Base-by-base conservation (phyloP, 495 filamentous ascomycete species). In the Trichoderma reesei region DNA sequence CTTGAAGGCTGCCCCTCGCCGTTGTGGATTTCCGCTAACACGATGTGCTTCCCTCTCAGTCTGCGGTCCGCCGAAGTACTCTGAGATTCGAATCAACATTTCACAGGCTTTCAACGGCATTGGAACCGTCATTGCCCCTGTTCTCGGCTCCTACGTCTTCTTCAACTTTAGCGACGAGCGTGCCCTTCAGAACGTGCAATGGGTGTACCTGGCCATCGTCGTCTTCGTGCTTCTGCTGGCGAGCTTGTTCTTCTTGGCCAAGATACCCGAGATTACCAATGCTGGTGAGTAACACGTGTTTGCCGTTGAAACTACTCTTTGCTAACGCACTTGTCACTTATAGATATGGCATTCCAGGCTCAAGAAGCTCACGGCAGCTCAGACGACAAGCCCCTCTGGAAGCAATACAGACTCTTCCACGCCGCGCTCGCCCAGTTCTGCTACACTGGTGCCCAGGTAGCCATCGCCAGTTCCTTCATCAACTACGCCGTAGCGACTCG, bases 191-290 rank as follows among this genome's bases (percentile, higher is more conserved):
- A 82, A 82, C 66, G 88, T 90, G 14, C 87, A 90, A 70, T 90
- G 86, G 85, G 85, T 87, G 3, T 91, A 91, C 71, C 79, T 90
- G 5, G 87, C 84, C 41, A 87, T 90, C 62, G 88, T 85, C 14
- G 75, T 75, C 73, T 90, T 90, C 69, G 87, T 90, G 60, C 83
- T 82, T 70, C 41, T 83, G 39, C 80, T 91, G 5, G 84, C 85
- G 16, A 69, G 82, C 60, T 75, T 88, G 59, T 90, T 90, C 75
- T 86, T 79, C 72, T 68, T 89, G 41, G 79, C 82, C 5, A 77
- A 77, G 0, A 87, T 90, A 42, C 87, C 87, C 36, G 87, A 90
- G 72, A 82, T 90, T 68, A 89, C 87, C 3, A 88, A 91, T 68
- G 86, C 86, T 38, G 87, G 90, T 71, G 89, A 89, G 85, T 26